Percentiles rank a stretch among this genome's conserved stretches.
These are phyloP conservation scores for Botrytis galanthina DNA, from an alignment of 2,329 filamentous ascomycete genomes.

Conservation along the genomic window DNA sequence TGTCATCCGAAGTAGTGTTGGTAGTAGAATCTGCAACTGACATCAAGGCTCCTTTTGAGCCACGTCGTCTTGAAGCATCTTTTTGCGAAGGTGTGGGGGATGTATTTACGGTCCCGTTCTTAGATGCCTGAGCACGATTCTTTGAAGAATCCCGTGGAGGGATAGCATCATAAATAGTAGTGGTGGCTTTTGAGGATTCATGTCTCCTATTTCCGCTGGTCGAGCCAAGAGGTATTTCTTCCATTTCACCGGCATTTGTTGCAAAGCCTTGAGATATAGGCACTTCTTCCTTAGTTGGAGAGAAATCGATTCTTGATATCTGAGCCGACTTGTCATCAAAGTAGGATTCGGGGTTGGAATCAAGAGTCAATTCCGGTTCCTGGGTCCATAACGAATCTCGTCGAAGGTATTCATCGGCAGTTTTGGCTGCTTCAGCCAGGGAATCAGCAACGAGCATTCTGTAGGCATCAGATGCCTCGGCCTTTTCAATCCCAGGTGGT, in stretches of 20 bases:
- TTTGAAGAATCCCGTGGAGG: conserved; percentile 27
- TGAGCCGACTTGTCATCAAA: neutral
- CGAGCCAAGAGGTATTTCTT: conserved; percentile 18
- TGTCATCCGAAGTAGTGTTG: conserved; percentile 22
- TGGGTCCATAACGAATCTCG: conserved; percentile 27
- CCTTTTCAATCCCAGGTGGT: conserved; percentile 26
- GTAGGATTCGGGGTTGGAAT: neutral
- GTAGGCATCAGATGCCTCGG: conserved; percentile 30
- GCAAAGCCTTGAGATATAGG: neutral
- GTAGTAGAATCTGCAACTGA: conserved; percentile 10
- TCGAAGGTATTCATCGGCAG: conserved; percentile 32
- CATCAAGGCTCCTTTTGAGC: conserved; percentile 3
- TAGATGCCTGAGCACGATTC: conserved; percentile 20
- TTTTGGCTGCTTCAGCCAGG: conserved; percentile 28
- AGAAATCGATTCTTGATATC: conserved; percentile 7
- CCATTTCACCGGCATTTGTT: conserved; percentile 1
- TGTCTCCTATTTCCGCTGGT: conserved; percentile 20
- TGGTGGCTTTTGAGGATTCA: conserved; percentile 17
- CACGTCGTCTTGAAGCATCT: neutral
- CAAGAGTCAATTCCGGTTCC: neutral
- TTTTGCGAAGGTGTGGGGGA: conserved; percentile 17
- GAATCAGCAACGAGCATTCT: conserved; percentile 32
- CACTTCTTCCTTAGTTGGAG: neutral
- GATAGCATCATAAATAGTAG: conserved; percentile 13
- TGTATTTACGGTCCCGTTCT: conserved; percentile 21